Percentiles rank a stretch among this genome's conserved stretches.
These are phyloP conservation scores for Termitomyces bulborhizus DNA, from an alignment of 768 basidiomycete species.

Conservation along the genomic window DNA sequence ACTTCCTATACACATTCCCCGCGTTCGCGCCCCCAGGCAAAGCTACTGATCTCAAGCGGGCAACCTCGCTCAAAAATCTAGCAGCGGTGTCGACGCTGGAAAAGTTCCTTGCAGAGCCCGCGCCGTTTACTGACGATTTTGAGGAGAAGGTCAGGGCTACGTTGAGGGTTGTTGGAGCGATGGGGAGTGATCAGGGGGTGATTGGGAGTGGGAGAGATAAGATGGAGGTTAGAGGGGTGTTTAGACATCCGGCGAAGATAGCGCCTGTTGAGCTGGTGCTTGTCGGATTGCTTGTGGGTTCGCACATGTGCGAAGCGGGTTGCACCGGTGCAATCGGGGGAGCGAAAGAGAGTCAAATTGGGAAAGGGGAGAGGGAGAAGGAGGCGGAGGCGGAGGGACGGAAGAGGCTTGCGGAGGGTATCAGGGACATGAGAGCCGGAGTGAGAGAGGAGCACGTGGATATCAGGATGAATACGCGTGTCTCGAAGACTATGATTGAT, in stretches of 20 bases:
- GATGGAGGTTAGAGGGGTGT: conserved; percentile 28
- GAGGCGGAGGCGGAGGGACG: conserved; percentile 4
- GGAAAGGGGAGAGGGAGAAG: not conserved
- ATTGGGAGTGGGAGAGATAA: conserved; percentile 12
- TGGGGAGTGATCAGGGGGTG: not conserved
- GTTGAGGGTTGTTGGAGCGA: conserved; percentile 6
- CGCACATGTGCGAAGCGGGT: conserved; percentile 30
- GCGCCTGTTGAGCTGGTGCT: conserved; percentile 67
- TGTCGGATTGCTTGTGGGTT: conserved; percentile 46
- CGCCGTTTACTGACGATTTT: not conserved
- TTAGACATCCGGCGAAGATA: conserved; percentile 40
- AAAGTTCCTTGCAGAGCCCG: conserved; percentile 12
- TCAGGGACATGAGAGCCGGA: conserved; percentile 38
- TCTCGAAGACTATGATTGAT: conserved; percentile 47
- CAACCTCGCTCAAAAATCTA: conserved; percentile 44
- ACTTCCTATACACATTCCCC: conserved; percentile 39
- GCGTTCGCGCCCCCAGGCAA: conserved; percentile 15
- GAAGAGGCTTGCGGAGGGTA: conserved; percentile 4
- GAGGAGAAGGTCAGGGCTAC: not conserved
- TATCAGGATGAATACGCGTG: conserved; percentile 57
- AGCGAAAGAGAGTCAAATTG: not conserved
- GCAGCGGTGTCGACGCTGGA: conserved; percentile 17
- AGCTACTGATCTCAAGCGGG: conserved; percentile 20
- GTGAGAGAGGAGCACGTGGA: conserved; percentile 56
- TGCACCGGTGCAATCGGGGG: not conserved